Percentiles rank a stretch among this genome's conserved stretches.
These are phyloP conservation scores for Kondoa malvinella DNA, from an alignment of 768 basidiomycete genomes.

Conservation along the genomic window DNA sequence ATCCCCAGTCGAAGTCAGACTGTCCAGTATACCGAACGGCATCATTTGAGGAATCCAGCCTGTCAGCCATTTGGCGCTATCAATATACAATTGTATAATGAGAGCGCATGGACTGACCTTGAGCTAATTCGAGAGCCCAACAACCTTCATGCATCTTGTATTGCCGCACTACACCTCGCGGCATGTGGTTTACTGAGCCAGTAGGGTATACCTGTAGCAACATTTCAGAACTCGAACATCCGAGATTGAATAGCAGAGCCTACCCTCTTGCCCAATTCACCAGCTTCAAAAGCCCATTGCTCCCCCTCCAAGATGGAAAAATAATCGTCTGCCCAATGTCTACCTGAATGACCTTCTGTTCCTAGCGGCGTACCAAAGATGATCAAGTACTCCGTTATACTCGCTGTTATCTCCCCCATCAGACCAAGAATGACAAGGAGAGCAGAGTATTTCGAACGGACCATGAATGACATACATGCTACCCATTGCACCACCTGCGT, in stretches of 20 bases:
- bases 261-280: conserved; percentile 63
- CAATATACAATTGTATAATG: neutral
- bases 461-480: conserved; percentile 30
- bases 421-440: neutral
- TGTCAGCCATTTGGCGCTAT: conserved; percentile 28
- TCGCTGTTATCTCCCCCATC: conserved; percentile 36
- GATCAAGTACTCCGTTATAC: conserved; percentile 89
- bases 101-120: conserved; percentile 42
- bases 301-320: conserved; percentile 89
- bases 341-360: conserved; percentile 85
- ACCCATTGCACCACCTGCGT: conserved; percentile 57
- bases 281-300: conserved; percentile 81
- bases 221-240: neutral
- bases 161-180: conserved; percentile 72
- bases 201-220: conserved; percentile 44
- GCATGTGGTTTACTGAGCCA: conserved; percentile 70
- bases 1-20: conserved; percentile 74
- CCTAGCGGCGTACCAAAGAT: conserved; percentile 62
- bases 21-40: conserved; percentile 80
- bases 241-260: conserved; percentile 13
- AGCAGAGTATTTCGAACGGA: neutral
- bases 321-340: conserved; percentile 94
- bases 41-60: conserved; percentile 97
- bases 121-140: conserved; percentile 86
- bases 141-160: conserved; percentile 96